phyloP scores from a whole-genome alignment of 2,329 filamentous ascomycete species.

The Xylariaceae sp. region DNA sequence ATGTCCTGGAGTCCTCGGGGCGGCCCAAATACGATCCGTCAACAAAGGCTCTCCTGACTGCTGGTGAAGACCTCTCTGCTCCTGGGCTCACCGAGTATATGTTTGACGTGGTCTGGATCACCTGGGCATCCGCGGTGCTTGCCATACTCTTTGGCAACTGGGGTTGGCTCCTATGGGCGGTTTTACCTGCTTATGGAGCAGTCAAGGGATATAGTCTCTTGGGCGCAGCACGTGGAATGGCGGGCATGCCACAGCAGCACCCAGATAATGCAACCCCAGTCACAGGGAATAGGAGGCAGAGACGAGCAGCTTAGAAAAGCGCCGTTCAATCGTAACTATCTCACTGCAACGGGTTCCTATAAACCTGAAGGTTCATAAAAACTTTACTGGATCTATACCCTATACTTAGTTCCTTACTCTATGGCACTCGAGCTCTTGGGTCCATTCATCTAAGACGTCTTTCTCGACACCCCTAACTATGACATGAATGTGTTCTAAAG shows the following conservation, averaged over 20 bases:
- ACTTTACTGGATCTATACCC: not conserved
- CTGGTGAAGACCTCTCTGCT: constrained; percentile 87
- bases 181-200: constrained; percentile 58
- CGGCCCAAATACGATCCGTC: constrained; percentile 72
- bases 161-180: constrained; percentile 61
- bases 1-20: constrained; percentile 81
- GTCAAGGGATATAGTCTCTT: constrained; percentile 59
- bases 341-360: not conserved
- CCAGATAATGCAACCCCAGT: constrained; percentile 39
- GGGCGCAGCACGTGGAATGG: constrained; percentile 57
- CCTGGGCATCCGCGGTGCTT: constrained; percentile 75
- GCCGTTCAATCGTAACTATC: not conserved
- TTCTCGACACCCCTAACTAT: constrained; percentile 59
- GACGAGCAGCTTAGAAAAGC: constrained; percentile 51
- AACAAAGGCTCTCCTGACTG: constrained; percentile 68
- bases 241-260: constrained; percentile 47
- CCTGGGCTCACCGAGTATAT: constrained; percentile 94
- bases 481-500: constrained; percentile 89
- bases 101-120: constrained; percentile 97
- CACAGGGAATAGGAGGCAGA: constrained; percentile 56
- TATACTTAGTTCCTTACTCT: constrained; percentile 25
- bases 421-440: constrained; percentile 47
- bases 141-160: constrained; percentile 81
- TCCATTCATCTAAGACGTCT: constrained; percentile 58
- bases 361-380: not conserved